Percentiles rank a stretch among this genome's conserved stretches.
Evolutionary conservation across 148 eudicot species (phyloP).

Genomic region (Oxyria digyna): DNA sequence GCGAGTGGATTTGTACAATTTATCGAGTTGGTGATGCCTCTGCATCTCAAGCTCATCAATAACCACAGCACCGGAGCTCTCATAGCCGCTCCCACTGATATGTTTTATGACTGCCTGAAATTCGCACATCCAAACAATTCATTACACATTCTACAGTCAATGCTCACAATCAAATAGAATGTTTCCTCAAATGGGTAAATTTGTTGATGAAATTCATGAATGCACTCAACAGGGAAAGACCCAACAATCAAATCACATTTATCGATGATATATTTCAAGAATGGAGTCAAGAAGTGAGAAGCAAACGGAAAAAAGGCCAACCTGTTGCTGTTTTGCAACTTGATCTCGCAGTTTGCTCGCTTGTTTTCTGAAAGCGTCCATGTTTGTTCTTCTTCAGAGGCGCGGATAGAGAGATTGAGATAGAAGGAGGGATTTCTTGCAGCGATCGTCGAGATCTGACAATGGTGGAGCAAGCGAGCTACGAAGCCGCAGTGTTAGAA

Average conservation of each 20-base stretch:
- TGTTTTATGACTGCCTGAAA: conserved; percentile 94
- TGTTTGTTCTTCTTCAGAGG: conserved; percentile 6
- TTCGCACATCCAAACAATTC: conserved; percentile 1
- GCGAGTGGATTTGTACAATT: conserved; percentile 81
- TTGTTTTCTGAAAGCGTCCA: conserved; percentile 81
- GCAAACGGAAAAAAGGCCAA: conserved; percentile 8
- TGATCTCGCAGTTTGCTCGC: conserved; percentile 78
- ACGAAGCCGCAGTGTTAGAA: not conserved
- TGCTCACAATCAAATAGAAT: not conserved
- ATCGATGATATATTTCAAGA: too few relatives aligned
- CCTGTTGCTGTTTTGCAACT: conserved; percentile 92
- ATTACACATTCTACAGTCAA: not conserved
- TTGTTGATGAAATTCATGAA: not conserved
- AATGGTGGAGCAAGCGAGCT: not conserved
- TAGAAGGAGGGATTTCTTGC: not conserved
- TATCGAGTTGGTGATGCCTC: conserved; percentile 74
- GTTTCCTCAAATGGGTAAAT: not conserved
- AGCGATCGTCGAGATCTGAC: conserved; percentile 7
- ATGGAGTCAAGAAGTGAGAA: too few relatives aligned
- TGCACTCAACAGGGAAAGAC: not conserved
- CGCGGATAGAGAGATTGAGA: not conserved
- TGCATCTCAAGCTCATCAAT: conserved; percentile 90
- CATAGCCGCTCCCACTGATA: conserved; percentile 73
- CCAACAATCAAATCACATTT: not conserved
- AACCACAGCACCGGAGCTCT: conserved; percentile 69